These are phyloP conservation scores for Trypanosoma avium DNA, from an alignment of 208 protist genomes.

Conservation along the genomic window DNA sequence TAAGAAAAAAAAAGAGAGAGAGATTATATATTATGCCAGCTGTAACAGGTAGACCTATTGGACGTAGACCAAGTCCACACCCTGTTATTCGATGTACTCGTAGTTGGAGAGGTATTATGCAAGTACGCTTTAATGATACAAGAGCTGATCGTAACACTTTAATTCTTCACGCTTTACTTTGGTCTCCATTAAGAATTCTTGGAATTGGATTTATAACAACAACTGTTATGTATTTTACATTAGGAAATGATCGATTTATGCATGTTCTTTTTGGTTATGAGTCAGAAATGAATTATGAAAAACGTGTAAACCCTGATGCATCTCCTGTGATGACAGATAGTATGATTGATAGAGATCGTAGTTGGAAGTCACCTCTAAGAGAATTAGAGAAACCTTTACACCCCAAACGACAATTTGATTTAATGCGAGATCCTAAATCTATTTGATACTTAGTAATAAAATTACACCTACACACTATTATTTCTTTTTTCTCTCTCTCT, in stretches of 20 bases:
- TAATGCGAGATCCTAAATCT: conserved; percentile 71
- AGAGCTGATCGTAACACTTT: conserved; percentile 64
- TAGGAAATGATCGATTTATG: conserved; percentile 85
- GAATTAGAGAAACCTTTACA: conserved; percentile 75
- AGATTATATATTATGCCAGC: conserved; percentile 10
- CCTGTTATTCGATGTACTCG: conserved; percentile 84
- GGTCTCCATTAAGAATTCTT: conserved; percentile 77
- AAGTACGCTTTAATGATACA: conserved; percentile 86
- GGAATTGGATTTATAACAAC: conserved; percentile 51
- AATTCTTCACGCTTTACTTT: conserved; percentile 61
- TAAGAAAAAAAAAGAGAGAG: no score
- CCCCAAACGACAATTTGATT: conserved; percentile 70
- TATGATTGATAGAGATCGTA: conserved; percentile 55
- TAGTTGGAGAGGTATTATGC: conserved; percentile 90
- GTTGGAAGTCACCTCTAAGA: conserved; percentile 74
- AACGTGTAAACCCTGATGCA: conserved; percentile 69
- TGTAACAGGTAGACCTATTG: conserved; percentile 25
- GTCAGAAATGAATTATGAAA: conserved; percentile 90
- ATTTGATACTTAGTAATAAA: conserved; percentile 27
- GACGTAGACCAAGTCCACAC: conserved; percentile 18
- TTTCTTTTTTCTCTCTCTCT: background rate
- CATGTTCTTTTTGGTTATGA: conserved; percentile 86
- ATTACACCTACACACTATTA: no score
- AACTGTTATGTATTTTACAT: conserved; percentile 53
- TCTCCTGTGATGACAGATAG: conserved; percentile 31